phyloP scores from a whole-genome alignment of 2,329 filamentous ascomycete species.

The Claviceps humidiphila region DNA sequence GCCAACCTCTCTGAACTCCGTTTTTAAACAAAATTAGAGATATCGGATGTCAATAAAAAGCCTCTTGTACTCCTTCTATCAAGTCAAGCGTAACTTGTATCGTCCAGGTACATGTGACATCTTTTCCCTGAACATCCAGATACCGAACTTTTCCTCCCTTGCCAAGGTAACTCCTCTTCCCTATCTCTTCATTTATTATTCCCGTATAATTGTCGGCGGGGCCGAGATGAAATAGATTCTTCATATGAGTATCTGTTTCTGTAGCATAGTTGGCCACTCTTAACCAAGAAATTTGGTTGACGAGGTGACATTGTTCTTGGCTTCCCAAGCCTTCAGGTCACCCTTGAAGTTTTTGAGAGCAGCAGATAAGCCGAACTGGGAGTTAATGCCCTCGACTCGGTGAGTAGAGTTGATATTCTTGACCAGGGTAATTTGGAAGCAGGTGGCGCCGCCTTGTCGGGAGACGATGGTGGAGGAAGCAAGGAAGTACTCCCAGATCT shows the following conservation, averaged over 20 bases:
- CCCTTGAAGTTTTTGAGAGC: constrained; percentile 33
- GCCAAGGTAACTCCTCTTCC: not conserved
- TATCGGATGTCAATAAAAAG: too few species aligned
- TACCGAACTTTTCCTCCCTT: not conserved
- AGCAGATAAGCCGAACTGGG: constrained; percentile 56
- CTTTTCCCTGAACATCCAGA: not conserved
- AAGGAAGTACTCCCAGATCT: constrained; percentile 92
- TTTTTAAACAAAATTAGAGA: too few species aligned
- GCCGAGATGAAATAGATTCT: not conserved
- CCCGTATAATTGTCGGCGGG: not conserved
- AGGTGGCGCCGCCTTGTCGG: constrained; percentile 73
- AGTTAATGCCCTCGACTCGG: constrained; percentile 61
- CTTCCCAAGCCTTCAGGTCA: constrained; percentile 21
- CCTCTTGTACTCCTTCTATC: too few species aligned
- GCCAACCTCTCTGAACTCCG: too few species aligned
- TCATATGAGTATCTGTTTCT: not conserved
- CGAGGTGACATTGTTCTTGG: constrained; percentile 23
- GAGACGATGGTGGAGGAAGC: constrained; percentile 76
- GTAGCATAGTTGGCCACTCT: not conserved
- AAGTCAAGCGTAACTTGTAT: too few species aligned
- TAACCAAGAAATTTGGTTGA: constrained; percentile 17
- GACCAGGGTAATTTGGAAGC: constrained; percentile 78
- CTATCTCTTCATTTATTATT: not conserved
- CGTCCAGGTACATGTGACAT: too few species aligned
- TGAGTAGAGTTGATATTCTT: constrained; percentile 91